Evolutionary conservation across 805 yeast species (phyloP).

Genomic region (Hanseniaspora vineae): DNA sequence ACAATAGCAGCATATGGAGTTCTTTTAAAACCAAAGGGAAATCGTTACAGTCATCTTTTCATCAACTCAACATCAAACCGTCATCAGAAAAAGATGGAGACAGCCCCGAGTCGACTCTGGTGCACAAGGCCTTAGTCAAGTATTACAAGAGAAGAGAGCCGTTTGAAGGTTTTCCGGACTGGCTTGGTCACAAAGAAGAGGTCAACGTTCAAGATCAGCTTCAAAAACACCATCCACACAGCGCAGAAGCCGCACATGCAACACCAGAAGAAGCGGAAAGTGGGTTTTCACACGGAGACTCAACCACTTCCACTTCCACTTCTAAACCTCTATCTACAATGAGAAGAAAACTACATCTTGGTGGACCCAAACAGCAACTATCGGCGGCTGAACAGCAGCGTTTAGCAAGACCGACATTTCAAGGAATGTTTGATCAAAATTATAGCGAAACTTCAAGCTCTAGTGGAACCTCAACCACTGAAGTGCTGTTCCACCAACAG

Average conservation of each 20-base stretch:
- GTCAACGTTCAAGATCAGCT: constrained; percentile 20
- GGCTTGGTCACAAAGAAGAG: constrained; percentile 25
- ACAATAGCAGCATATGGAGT: constrained; percentile 13
- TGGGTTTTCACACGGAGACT: no score
- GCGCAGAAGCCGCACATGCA: no score
- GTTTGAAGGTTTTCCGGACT: constrained; percentile 24
- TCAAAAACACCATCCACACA: constrained; percentile 6
- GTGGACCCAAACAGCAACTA: constrained; percentile 2
- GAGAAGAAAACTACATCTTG: background rate
- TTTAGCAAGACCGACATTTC: background rate
- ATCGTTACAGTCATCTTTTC: constrained; percentile 18
- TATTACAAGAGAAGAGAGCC: constrained; percentile 25
- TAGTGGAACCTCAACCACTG: background rate
- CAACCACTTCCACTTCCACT: no score
- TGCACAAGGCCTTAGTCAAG: constrained; percentile 31
- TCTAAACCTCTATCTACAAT: background rate
- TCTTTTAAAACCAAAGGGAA: constrained; percentile 21
- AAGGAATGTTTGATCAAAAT: background rate
- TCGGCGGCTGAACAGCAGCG: background rate
- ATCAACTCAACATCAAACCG: constrained; percentile 14
- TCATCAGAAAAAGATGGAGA: constrained; percentile 30
- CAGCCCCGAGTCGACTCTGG: constrained; percentile 28
- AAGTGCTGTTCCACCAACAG: no score
- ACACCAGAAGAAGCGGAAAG: no score
- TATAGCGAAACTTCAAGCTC: background rate